A percentile compares a stretch with the other conserved stretches of the same genome.
Conservation (phyloP, 2,329 filamentous ascomycete species). For the Colletotrichum sp. region DNA sequence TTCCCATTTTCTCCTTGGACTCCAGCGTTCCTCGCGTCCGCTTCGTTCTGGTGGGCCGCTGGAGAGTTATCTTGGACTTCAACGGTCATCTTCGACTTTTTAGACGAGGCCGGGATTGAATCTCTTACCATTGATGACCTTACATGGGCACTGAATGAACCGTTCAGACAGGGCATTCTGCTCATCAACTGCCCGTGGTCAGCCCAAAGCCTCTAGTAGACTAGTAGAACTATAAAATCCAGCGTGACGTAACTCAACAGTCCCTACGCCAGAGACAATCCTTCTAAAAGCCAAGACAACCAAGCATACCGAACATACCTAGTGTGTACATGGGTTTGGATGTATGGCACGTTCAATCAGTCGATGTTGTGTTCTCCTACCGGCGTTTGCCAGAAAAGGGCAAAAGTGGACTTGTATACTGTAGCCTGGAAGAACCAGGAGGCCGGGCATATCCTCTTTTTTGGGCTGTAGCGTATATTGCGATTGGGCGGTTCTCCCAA, state of each 20-base stretch:
- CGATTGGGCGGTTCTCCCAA: background rate
- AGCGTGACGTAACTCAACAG: background rate
- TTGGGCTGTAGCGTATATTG: background rate
- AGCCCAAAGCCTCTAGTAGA: background rate
- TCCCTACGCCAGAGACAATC: background rate
- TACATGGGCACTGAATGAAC: background rate
- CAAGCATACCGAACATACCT: background rate
- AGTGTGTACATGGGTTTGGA: background rate
- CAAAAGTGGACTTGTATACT: background rate
- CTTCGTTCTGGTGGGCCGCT: background rate
- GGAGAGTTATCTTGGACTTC: background rate
- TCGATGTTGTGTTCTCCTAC: background rate
- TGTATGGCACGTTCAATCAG: background rate
- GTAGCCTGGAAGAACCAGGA: background rate
- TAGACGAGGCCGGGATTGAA: background rate
- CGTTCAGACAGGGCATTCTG: background rate
- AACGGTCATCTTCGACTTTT: background rate
- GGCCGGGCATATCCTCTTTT: background rate
- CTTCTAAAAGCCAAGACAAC: rapidly evolving
- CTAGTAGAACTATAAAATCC: background rate
- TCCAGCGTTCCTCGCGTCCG: rapidly evolving
- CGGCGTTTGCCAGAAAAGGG: background rate
- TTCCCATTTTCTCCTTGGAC: background rate
- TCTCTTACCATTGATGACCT: background rate
- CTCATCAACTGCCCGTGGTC: too few species aligned